A percentile compares a stretch with the other conserved stretches of the same genome.
These are phyloP conservation scores for Colletotrichum higginsianum DNA, from an alignment of 2,329 filamentous ascomycete species.

Conservation along the genomic window DNA sequence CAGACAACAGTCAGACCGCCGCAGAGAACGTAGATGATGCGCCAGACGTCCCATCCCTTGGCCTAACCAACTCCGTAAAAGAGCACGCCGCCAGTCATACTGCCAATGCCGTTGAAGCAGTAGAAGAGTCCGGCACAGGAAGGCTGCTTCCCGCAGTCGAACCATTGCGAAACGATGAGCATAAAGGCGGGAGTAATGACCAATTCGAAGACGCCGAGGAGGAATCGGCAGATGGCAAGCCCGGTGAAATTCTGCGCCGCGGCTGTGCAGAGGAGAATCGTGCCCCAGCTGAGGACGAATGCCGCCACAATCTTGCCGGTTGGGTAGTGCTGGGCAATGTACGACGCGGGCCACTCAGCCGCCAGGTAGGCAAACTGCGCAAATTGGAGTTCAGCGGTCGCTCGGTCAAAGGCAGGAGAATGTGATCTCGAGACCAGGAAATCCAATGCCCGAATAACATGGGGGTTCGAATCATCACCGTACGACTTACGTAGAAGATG, in stretches of 20 bases:
- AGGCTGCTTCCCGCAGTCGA: conserved; percentile 60
- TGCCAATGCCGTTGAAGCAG: conserved; percentile 58
- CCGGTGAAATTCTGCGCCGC: conserved; percentile 58
- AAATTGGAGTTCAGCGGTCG: too few species aligned
- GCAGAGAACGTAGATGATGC: conserved; percentile 73
- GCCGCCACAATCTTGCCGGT: conserved; percentile 53
- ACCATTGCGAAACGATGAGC: conserved; percentile 53
- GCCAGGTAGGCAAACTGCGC: conserved; percentile 57
- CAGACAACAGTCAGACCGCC: conserved; percentile 54
- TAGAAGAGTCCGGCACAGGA: conserved; percentile 58
- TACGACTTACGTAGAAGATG: conserved; percentile 61
- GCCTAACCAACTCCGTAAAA: conserved; percentile 74
- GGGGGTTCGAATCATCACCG: too few species aligned
- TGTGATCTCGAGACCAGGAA: too few species aligned
- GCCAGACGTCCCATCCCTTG: conserved; percentile 64
- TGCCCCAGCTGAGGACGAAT: conserved; percentile 53
- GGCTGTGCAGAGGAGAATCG: conserved; percentile 59
- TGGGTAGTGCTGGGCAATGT: conserved; percentile 51
- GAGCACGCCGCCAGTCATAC: conserved; percentile 69
- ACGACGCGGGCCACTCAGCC: conserved; percentile 57
- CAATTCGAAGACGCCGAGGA: conserved; percentile 63
- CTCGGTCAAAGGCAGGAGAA: too few species aligned
- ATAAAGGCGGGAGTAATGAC: conserved; percentile 64
- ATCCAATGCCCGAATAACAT: too few species aligned
- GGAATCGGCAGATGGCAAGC: conserved; percentile 59